Evolutionary conservation across 345 rosid species (phyloP), one percentile per base, ranked within the genome.

Genomic region (Excoecaria cochinchinensis): DNA sequence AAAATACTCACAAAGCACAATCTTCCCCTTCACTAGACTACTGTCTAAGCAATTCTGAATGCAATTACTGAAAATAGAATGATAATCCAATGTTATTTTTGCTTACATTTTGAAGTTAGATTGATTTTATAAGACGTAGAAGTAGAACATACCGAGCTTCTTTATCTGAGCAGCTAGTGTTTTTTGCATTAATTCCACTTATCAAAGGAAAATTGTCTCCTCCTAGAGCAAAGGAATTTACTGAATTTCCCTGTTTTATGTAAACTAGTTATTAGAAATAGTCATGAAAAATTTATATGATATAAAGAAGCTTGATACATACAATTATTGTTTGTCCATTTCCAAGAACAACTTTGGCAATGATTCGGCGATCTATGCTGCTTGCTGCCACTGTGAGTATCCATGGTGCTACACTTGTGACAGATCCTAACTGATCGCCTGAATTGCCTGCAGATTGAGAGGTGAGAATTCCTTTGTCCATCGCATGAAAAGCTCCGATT

Each of bases 401-500:
- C 87, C 87, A 84, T 2, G 87, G 87, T 5, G 84, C 82, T 3
- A 57, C 55, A 21, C 84, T 84, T 5, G 64, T 0, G 3, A 72
- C 72, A 1, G 70, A 19, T 17, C 50, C 67, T 16, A 3, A 8
- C 4, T 0, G 1, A 0, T 53, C 10, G 12, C 82, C 86, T 13
- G 1, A 4, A 60, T 81, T 84, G 12, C 84, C 84, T 1, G 77
- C 87, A 44, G 84, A 46, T 6, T 79, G 79, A 15, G 50, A 19
- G 0, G 77, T 76, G n/a, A 84, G 76, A 36, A 84, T 74, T 19
- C 85, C 83, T 51, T 80, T 77, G 50, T 40, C 71, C 70, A 79
- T 44, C 8, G 83, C 82, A 61, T 82, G 87, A 22, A 82, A 82
- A 62, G 76, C 68, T 21, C 86, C 86, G 17, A 81, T 84, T 8